A percentile compares a stretch with the other conserved stretches of the same genome.
Conservation (phyloP, 305 asterid species). For the Petunia hybrid region DNA sequence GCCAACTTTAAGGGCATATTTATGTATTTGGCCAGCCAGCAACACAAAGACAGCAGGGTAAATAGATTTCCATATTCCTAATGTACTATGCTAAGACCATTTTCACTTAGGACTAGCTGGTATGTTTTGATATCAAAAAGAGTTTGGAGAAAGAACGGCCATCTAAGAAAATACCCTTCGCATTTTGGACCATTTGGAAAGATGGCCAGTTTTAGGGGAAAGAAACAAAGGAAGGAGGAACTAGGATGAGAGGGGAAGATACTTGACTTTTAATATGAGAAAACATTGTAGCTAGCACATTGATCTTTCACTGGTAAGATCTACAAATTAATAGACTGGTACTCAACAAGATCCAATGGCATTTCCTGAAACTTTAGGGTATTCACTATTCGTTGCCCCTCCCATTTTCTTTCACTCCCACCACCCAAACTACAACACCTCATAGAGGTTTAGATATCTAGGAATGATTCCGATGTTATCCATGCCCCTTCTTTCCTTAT, state of each 20-base stretch:
- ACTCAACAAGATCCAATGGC: neutral
- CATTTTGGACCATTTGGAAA: constrained; percentile 16
- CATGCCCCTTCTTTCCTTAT: constrained; percentile 18
- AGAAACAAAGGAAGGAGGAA: neutral
- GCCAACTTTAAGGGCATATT: too few species aligned
- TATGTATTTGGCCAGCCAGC: neutral
- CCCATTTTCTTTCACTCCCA: neutral
- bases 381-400: neutral
- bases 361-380: neutral
- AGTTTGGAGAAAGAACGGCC: neutral
- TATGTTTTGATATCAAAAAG: neutral
- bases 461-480: neutral
- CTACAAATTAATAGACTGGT: neutral
- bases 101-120: neutral
- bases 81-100: neutral
- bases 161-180: neutral
- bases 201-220: constrained; percentile 17
- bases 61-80: neutral
- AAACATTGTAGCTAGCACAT: neutral
- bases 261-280: constrained; percentile 12
- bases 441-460: constrained; percentile 15
- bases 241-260: neutral
- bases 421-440: constrained; percentile 20
- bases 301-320: constrained; percentile 3
- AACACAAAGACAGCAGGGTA: neutral